Evolutionary conservation across 768 basidiomycete genomes (phyloP), one percentile per base, ranked within the genome.

Genomic region (Tulasnella calospora): DNA sequence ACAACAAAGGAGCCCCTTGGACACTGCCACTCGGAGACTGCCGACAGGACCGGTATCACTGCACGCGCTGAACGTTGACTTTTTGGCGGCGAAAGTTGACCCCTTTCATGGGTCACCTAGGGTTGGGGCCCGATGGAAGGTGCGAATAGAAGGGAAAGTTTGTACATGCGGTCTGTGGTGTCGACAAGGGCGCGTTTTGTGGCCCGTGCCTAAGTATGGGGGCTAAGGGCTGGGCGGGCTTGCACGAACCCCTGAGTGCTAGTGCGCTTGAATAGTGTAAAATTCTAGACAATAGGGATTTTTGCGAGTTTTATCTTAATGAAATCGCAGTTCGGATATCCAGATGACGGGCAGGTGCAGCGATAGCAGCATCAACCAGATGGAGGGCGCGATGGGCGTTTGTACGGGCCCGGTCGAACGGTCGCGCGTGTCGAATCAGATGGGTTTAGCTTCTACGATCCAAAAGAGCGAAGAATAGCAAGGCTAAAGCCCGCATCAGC

Each of bases 11-110:
- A 13, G 8, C 61, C 33, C 61, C 35, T 51, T 13, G 9, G 33
- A 67, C 61, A 67, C 61, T 12, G 61, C 61, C 61, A 67, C 61
- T 61, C 61, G 61, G 61, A 67, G 61, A 33, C 61, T 67, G 33
- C 61, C 61, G 61, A 67, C 30, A 33, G 27, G 30, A 3, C 4
- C 23, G 27, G 7, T 13, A 10, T 19, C 7, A 55, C n/a, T 6
- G n/a, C 7, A 19, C 51, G 21, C 51, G 21, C n/a, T 8, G 15
- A 17, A 5, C 1, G 17, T 19, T 1, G 21, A 17, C 13, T 55
- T 19, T 6, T 8, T 55, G 21, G 51, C 0, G 6, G 4, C 15
- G 13, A 40, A 12, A 12, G 40, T 40, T 7, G 8, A 4, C 40
- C 40, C 40, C 40, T 40, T 40, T 40, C 40, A 40, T 12, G 8